These are phyloP conservation scores for Berberis thunbergii DNA, from an alignment of 164 flowering plant genomes.

Conservation along the genomic window DNA sequence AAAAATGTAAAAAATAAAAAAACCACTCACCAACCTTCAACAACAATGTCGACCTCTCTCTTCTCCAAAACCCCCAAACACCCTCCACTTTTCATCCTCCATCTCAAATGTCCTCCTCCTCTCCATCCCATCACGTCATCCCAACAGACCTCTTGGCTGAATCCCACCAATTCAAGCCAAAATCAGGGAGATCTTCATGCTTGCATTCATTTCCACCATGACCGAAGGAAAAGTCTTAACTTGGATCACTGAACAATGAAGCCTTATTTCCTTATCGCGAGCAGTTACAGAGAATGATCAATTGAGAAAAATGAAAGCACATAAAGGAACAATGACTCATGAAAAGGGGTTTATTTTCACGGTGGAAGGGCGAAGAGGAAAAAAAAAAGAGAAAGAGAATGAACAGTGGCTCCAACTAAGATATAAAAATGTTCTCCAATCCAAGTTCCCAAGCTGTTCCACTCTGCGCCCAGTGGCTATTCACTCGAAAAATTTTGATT, in stretches of 20 bases:
- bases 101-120: background rate
- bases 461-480: no score
- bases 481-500: no score
- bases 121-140: background rate
- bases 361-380: no score
- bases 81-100: background rate
- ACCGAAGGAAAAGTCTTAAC: constrained; percentile 92
- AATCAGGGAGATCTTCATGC: constrained; percentile 96
- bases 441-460: no score
- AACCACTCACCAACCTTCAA: background rate
- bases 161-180: constrained; percentile 40
- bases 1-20: background rate
- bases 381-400: no score
- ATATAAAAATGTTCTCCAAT: no score
- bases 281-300: no score
- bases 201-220: constrained; percentile 94
- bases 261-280: no score
- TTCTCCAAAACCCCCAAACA: background rate
- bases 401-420: no score
- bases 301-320: no score
- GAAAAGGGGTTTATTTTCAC: no score
- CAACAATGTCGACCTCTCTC: constrained; percentile 1
- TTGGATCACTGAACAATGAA: constrained; percentile 33
- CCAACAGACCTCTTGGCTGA: background rate
- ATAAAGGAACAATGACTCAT: no score